Evolutionary conservation across 257 asterid genomes (phyloP).

Genomic region (Asclepias syriaca): DNA sequence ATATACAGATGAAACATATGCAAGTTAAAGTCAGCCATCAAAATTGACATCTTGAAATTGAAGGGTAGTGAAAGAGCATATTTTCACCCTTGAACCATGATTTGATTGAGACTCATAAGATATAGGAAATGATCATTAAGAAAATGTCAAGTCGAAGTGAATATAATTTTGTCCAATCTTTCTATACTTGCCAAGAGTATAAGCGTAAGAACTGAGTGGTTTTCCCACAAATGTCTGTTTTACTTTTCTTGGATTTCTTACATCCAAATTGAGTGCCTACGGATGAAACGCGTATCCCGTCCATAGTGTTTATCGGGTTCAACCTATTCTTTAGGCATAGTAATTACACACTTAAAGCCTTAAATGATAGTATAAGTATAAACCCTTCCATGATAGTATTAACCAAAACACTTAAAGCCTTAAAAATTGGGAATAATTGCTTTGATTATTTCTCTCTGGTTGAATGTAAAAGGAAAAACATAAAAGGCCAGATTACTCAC

Average conservation of each 20-base stretch:
- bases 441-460: neutral
- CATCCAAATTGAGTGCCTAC: neutral
- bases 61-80: neutral
- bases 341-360: no score
- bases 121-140: neutral
- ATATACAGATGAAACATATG: neutral
- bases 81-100: neutral
- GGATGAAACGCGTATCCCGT: neutral
- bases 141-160: neutral
- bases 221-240: neutral
- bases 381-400: no score
- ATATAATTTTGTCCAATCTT: neutral
- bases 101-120: neutral
- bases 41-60: neutral
- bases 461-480: neutral
- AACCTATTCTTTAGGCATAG: no score
- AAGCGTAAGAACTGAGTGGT: neutral
- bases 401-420: neutral
- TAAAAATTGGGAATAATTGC: neutral
- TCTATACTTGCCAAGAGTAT: neutral
- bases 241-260: neutral
- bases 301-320: no score
- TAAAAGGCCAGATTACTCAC: conserved; percentile 47
- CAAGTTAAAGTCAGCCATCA: neutral
- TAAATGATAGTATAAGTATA: no score